A percentile compares a stretch with the other conserved stretches of the same genome.
phyloP scores from a whole-genome alignment of 371 early-diverging fungal genomes.

The Actinomucor elegans region DNA sequence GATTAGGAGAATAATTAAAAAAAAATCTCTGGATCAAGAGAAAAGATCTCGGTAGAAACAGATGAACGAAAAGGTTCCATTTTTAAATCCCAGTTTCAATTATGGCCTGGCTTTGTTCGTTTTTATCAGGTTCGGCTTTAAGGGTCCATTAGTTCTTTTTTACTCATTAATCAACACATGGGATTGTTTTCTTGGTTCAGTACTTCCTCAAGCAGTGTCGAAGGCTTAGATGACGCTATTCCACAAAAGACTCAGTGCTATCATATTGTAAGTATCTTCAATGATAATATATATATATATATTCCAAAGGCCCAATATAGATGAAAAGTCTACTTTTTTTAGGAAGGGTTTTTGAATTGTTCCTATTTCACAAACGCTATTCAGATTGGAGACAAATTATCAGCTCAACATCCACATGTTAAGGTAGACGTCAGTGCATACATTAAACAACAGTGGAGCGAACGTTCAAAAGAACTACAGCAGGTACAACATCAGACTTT shows the following conservation, averaged over 20 bases:
- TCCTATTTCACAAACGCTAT: slow-evolving; percentile 48
- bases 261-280: slow-evolving; percentile 37
- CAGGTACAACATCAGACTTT: slow-evolving; percentile 24
- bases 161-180: too few relatives aligned
- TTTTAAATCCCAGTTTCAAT: too few relatives aligned
- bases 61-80: too few relatives aligned
- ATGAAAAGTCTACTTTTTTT: too few relatives aligned
- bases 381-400: slow-evolving; percentile 36
- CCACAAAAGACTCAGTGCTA: slow-evolving; percentile 43
- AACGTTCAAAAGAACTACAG: slow-evolving; percentile 42
- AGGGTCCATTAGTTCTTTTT: too few relatives aligned
- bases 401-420: slow-evolving; percentile 35
- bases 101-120: too few relatives aligned
- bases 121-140: too few relatives aligned
- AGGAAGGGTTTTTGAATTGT: slow-evolving; percentile 54
- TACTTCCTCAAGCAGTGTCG: background rate
- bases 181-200: slow-evolving; percentile 36
- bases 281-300: too few relatives aligned
- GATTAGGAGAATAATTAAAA: too few relatives aligned
- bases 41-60: too few relatives aligned
- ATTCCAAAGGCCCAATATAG: too few relatives aligned
- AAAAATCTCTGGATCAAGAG: too few relatives aligned
- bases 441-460: slow-evolving; percentile 42
- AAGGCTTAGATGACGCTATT: slow-evolving; percentile 34
- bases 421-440: slow-evolving; percentile 49